Percentiles rank a stretch among this genome's conserved stretches.
These are phyloP conservation scores for Magnolia officinalis DNA, from an alignment of 164 flowering plant species.

Conservation along the genomic window DNA sequence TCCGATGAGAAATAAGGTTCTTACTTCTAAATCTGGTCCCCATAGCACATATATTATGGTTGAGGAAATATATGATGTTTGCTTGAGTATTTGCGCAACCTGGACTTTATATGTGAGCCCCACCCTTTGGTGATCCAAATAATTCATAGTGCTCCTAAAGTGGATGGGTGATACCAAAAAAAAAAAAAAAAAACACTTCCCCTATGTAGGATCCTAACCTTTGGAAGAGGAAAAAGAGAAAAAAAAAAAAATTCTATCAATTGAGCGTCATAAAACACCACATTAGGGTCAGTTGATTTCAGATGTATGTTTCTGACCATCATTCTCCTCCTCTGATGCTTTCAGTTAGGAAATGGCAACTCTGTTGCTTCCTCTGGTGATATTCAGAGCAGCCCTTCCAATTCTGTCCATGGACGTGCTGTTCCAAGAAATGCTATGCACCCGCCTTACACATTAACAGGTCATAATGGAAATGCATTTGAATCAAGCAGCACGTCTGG, in stretches of 20 bases:
- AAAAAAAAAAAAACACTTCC: background rate
- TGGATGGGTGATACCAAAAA: background rate
- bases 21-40: background rate
- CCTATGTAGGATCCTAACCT: background rate
- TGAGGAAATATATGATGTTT: background rate
- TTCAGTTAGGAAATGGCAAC: constrained; percentile 34
- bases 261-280: background rate
- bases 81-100: background rate
- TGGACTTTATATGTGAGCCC: background rate
- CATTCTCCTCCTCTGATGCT: constrained; percentile 9
- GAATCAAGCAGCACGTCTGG: constrained; percentile 23
- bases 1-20: constrained; percentile 37
- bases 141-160: background rate
- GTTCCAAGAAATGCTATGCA: constrained; percentile 22
- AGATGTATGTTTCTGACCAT: constrained; percentile 2
- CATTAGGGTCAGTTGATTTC: background rate
- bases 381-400: constrained; percentile 4
- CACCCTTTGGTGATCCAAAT: background rate
- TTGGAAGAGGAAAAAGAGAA: background rate
- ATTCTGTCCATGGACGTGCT: constrained; percentile 19
- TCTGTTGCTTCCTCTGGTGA: constrained; percentile 25
- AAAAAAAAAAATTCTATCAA: background rate
- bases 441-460: constrained; percentile 23
- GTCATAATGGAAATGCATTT: constrained; percentile 19
- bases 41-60: background rate